Evolutionary conservation across 352 stramenopile species (phyloP).

Genomic region (Phytophthora hibernalis): DNA sequence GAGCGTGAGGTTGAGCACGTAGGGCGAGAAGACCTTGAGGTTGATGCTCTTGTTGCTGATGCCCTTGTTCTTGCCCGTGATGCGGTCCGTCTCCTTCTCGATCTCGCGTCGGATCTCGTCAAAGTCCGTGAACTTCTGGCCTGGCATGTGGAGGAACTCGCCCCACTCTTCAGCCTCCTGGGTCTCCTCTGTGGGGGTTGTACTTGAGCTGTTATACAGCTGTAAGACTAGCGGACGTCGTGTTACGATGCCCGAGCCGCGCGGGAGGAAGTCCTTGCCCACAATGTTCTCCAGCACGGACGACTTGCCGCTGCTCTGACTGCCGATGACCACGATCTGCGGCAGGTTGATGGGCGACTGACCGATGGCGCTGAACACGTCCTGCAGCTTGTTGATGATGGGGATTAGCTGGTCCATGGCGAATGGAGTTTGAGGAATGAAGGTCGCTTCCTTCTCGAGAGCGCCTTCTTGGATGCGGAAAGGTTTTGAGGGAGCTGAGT

Average conservation of each 20-base stretch:
- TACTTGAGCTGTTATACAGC: conserved; percentile 93
- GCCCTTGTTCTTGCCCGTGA: conserved; percentile 97
- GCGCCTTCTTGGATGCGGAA: conserved; percentile 13
- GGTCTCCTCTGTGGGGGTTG: conserved; percentile 25
- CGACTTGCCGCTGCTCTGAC: conserved; percentile 97
- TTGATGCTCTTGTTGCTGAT: conserved; percentile 99
- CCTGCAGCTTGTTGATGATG: conserved; percentile 99
- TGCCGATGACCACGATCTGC: conserved; percentile 98
- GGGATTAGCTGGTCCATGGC: conserved; percentile 99
- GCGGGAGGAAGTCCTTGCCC: conserved; percentile 95
- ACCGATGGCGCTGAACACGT: conserved; percentile 97
- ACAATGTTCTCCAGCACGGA: conserved; percentile 97
- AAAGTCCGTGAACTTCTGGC: conserved; percentile 97
- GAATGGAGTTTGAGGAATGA: neutral
- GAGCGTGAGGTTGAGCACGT: conserved; percentile 99
- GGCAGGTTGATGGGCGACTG: conserved; percentile 96
- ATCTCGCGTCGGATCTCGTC: conserved; percentile 98
- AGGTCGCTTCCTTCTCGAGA: no score
- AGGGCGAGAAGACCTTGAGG: conserved; percentile 98
- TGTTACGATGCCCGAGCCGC: conserved; percentile 98
- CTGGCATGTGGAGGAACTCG: conserved; percentile 98
- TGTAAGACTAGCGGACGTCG: conserved; percentile 98
- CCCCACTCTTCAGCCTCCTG: conserved; percentile 92
- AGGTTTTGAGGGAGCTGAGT: neutral
- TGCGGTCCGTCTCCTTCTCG: conserved; percentile 96